Evolutionary conservation across 768 basidiomycete species (phyloP), one percentile per base, ranked within the genome.

Genomic region (Boletus fagicola): DNA sequence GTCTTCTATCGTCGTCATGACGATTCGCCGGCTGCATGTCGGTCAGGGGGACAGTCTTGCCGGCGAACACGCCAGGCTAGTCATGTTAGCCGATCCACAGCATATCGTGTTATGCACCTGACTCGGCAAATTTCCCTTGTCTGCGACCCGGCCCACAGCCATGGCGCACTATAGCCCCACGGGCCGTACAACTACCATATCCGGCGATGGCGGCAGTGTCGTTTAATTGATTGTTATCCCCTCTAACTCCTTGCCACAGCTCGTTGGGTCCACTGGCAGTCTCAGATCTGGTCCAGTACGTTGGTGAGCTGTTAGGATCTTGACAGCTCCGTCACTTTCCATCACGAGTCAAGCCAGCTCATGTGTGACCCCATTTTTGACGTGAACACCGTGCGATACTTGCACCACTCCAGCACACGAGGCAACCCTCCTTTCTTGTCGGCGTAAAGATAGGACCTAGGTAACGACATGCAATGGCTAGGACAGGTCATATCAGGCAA

Each of bases 361-460:
- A 26, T 53, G 28, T 38, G 18, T 30, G 30, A 30, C 54, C 35
- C 36, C 15, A 33, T 16, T 5, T 31, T 38, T 59, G 57, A 51
- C 57, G 45, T 51, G 58, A 44, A 39, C 7, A 36, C 43, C 42
- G 52, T 53, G 44, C 9, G n/a, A n/a, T 31, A 18, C 20, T 44
- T 47, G 22, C n/a, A 49, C 49, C n/a, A 59, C 44, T 31, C 43
- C 45, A 35, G 3, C 28, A 43, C 59, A 62, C 59, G 63, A 64
- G 63, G 59, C 63, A 16, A 50, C 63, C 63, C 60, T 61, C 44
- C 62, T 60, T 63, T 60, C 62, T 50, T 12, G 45, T 45, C 47
- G 20, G 46, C 31, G 36, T 12, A 58, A 54, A 24, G 42, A 35
- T 20, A 20, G 38, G 30, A 20, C 58, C 43, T 59, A 16, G n/a